Base-by-base conservation (phyloP, 306 rosid species). In the Prunus kanzakura region DNA sequence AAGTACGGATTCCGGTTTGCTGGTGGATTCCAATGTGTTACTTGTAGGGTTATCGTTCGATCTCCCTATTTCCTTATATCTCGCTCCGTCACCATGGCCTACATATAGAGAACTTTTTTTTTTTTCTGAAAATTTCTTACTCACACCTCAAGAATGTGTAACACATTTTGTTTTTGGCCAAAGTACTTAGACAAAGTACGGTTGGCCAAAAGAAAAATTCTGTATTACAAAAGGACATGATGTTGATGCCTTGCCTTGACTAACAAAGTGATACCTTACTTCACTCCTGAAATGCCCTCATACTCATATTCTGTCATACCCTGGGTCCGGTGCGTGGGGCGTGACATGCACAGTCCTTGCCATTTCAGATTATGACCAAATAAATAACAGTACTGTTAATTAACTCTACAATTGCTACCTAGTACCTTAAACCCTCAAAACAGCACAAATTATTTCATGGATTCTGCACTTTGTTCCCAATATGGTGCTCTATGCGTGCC, bases 391-490 rank as follows among this genome's bases (percentile, higher is more conserved):
- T 22, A 25, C 10, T 25, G 11, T 45, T 7, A 6, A 15, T 23
- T 14, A 2, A 12, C 56, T 25, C 55, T 46, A 20, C 29, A 4
- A 19, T 38, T 19, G 11, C 27, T 41, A 19, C 19, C 8, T 38
- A 22, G 11, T 41, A 20, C 30, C 51, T 23, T 45, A 45, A 22
- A 47, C 23, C 57, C 43, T 13, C 22, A 32, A n/a, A 15, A 38
- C n/a, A 14, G 65, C 66, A 56, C 38, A 72, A 56, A 72, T 11
- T 18, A 16, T 19, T 50, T 65, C 54, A 66, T 57, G 82, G 69
- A 79, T 58, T 66, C 52, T 30, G 20, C 69, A 20, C 12, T 79
- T 56, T 22, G 63, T 45, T 55, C 22, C 29, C 82, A 67, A 13
- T 30, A 18, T 8, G 57, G 72, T 14, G 35, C 72, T 49, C 66